Percentiles rank a stretch among this genome's conserved stretches.
These are phyloP conservation scores for Sanghuangporus sanghuang DNA, from an alignment of 1,284 basidiomycete genomes.

Conservation along the genomic window DNA sequence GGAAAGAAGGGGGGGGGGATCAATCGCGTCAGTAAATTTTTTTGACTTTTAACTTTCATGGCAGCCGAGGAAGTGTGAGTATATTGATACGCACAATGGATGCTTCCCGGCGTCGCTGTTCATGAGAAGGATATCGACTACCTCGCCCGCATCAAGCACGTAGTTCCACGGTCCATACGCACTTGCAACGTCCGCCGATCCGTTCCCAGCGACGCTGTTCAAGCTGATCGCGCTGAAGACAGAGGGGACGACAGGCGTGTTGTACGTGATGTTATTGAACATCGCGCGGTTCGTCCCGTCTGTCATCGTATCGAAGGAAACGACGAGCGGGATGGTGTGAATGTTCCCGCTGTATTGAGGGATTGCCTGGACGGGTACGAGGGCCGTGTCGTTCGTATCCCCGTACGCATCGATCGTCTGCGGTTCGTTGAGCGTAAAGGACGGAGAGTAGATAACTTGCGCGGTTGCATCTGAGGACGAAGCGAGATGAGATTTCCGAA, in stretches of 20 bases:
- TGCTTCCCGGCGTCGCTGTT: slow-evolving; percentile 56
- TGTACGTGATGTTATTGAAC: slow-evolving; percentile 72
- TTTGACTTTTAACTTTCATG: background rate
- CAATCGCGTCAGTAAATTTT: no score
- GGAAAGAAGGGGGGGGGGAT: no score
- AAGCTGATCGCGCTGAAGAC: slow-evolving; percentile 74
- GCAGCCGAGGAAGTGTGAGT: background rate
- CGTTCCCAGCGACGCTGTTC: slow-evolving; percentile 29
- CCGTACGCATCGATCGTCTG: slow-evolving; percentile 42
- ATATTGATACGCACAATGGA: slow-evolving; percentile 12
- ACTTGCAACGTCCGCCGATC: slow-evolving; percentile 44
- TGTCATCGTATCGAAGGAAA: slow-evolving; percentile 66
- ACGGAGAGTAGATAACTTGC: slow-evolving; percentile 59
- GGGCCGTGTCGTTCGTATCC: slow-evolving; percentile 53
- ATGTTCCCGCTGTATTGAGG: slow-evolving; percentile 41
- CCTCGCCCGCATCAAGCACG: slow-evolving; percentile 69
- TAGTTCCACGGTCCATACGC: slow-evolving; percentile 81
- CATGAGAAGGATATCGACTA: slow-evolving; percentile 76
- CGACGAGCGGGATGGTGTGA: slow-evolving; percentile 48
- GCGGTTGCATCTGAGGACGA: slow-evolving; percentile 64
- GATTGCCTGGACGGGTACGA: slow-evolving; percentile 50
- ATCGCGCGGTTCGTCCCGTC: slow-evolving; percentile 77
- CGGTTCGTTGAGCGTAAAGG: slow-evolving; percentile 41
- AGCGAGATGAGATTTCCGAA: background rate
- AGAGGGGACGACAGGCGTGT: slow-evolving; percentile 64